Conservation (phyloP, 1,284 basidiomycete species). For the Naganishia sp. region DNA sequence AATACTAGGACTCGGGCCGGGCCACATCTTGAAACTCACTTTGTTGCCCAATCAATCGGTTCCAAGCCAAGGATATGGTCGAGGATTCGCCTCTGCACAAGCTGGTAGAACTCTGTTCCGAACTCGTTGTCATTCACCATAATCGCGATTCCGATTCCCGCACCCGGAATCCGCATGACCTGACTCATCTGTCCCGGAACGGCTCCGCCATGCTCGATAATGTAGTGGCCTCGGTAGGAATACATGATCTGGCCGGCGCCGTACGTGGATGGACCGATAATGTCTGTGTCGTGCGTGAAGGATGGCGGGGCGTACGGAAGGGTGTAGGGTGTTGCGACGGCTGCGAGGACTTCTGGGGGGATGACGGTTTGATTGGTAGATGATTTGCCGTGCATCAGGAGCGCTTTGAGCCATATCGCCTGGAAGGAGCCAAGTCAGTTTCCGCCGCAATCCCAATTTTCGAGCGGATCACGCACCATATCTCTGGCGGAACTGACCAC, state of each 20-base stretch:
- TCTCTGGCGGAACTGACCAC: slow-evolving; percentile 40
- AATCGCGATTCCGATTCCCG: slow-evolving; percentile 37
- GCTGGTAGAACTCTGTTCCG: slow-evolving; percentile 33
- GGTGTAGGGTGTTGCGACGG: slow-evolving; percentile 29
- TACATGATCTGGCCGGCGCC: slow-evolving; percentile 37
- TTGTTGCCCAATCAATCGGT: slow-evolving; percentile 38
- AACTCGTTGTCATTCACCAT: slow-evolving; percentile 40
- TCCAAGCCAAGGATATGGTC: slow-evolving; percentile 38
- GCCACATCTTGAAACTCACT: background rate
- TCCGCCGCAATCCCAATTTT: no score
- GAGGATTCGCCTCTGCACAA: slow-evolving; percentile 35
- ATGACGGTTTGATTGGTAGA: slow-evolving; percentile 35
- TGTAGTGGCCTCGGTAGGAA: slow-evolving; percentile 38
- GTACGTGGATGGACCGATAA: slow-evolving; percentile 32
- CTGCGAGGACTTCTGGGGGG: slow-evolving; percentile 35
- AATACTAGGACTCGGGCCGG: background rate
- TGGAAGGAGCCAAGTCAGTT: background rate
- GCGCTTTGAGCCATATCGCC: slow-evolving; percentile 41
- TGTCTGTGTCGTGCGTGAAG: background rate
- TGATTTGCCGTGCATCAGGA: slow-evolving; percentile 34
- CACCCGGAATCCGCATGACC: slow-evolving; percentile 35
- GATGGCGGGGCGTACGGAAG: background rate
- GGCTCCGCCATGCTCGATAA: slow-evolving; percentile 38
- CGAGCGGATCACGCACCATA: slow-evolving; percentile 35
- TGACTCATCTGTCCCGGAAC: slow-evolving; percentile 39